Percentiles rank a stretch among this genome's conserved stretches.
Evolutionary conservation across 2,329 filamentous ascomycete genomes (phyloP).

Genomic region (Neoarthrinium moseri): DNA sequence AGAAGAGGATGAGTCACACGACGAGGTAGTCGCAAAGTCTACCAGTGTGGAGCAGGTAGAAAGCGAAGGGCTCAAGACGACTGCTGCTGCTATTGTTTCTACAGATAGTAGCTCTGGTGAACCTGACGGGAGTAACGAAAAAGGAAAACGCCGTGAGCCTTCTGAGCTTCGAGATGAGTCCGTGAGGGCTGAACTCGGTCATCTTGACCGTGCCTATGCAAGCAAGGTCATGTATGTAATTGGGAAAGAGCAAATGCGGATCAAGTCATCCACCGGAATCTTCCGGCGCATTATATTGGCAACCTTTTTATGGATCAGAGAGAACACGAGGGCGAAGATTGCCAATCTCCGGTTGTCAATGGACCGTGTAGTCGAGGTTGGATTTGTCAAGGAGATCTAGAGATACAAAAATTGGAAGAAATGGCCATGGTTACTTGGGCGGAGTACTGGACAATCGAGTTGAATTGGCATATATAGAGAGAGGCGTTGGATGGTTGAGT

Average conservation of each 20-base stretch:
- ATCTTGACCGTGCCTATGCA: slow-evolving; percentile 41
- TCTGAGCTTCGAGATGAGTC: slow-evolving; percentile 25
- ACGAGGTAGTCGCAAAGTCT: slow-evolving; percentile 11
- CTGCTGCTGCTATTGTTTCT: not conserved
- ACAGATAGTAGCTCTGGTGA: no score
- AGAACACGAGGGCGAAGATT: slow-evolving; percentile 66
- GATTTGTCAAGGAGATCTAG: slow-evolving; percentile 64
- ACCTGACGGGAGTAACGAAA: slow-evolving; percentile 10
- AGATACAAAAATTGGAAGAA: no score
- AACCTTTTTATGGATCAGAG: slow-evolving; percentile 62
- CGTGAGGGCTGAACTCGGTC: slow-evolving; percentile 37
- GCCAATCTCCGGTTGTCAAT: slow-evolving; percentile 58
- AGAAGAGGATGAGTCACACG: slow-evolving; percentile 9
- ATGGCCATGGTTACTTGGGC: no score
- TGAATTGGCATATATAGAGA: no score
- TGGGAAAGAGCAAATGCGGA: slow-evolving; percentile 62
- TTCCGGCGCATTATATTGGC: slow-evolving; percentile 46
- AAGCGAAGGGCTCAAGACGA: slow-evolving; percentile 10
- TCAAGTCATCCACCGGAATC: slow-evolving; percentile 38
- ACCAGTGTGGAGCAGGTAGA: slow-evolving; percentile 12
- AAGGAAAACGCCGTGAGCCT: slow-evolving; percentile 5
- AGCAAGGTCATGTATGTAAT: slow-evolving; percentile 55
- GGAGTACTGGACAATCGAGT: no score
- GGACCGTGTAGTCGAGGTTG: slow-evolving; percentile 65
- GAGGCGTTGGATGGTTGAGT: no score